A percentile compares a stretch with the other conserved stretches of the same genome.
These are phyloP conservation scores for Pythium vanterpoolii DNA, from an alignment of 352 stramenopile genomes.

Conservation along the genomic window DNA sequence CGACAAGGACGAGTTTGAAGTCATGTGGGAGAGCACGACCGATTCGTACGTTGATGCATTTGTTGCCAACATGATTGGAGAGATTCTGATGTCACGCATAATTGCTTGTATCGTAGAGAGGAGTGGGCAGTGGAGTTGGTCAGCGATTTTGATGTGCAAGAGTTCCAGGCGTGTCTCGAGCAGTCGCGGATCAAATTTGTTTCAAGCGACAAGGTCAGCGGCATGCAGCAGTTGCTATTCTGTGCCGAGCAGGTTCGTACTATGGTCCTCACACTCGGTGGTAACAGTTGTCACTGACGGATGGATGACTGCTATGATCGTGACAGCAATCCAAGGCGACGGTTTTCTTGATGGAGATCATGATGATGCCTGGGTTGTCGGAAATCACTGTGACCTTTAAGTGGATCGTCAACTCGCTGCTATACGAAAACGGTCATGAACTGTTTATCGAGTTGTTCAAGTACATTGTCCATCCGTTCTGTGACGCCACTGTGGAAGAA, in stretches of 20 bases:
- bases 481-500: slow-evolving; percentile 16
- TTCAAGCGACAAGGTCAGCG: slow-evolving; percentile 71
- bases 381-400: slow-evolving; percentile 86
- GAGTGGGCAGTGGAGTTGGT: slow-evolving; percentile 70
- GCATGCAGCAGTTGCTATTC: slow-evolving; percentile 78
- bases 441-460: slow-evolving; percentile 83
- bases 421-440: slow-evolving; percentile 83
- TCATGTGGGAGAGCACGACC: slow-evolving; percentile 76
- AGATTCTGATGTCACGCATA: not conserved
- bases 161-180: slow-evolving; percentile 63
- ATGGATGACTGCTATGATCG: not conserved
- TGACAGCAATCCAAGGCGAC: slow-evolving; percentile 66
- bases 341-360: slow-evolving; percentile 80
- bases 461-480: slow-evolving; percentile 62
- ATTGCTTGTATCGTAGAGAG: slow-evolving; percentile 37
- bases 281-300: slow-evolving; percentile 1
- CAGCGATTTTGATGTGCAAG: slow-evolving; percentile 46
- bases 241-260: slow-evolving; percentile 70
- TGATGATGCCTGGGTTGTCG: slow-evolving; percentile 67
- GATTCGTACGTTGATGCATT: slow-evolving; percentile 53
- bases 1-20: slow-evolving; percentile 54
- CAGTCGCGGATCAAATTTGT: slow-evolving; percentile 58
- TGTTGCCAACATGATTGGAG: not conserved
- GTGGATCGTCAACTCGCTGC: slow-evolving; percentile 85
- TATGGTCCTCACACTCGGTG: not conserved